Conservation (phyloP, 73 alveolate species). For the Tetrahymena elliotti region DNA sequence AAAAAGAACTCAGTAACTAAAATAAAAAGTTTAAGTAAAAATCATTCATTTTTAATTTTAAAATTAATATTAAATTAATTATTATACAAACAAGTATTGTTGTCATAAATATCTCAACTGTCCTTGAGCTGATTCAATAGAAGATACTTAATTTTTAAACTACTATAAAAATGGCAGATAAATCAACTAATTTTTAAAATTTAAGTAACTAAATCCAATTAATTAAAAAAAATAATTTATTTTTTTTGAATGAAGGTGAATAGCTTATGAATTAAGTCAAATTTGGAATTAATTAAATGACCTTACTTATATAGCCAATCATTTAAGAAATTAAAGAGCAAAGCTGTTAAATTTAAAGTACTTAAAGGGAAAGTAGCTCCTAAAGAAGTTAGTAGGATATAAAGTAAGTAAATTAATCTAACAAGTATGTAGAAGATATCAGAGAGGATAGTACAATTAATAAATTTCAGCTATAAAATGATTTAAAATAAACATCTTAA, state of each 20-base stretch:
- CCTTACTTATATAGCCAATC: not conserved
- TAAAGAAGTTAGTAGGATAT: not conserved
- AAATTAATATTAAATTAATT: too few relatives aligned
- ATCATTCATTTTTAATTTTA: too few relatives aligned
- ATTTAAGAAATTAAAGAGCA: not conserved
- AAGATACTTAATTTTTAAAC: not conserved
- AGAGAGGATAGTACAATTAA: not conserved
- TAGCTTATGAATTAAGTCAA: not conserved
- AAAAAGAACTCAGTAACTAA: not conserved
- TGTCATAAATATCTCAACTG: not conserved
- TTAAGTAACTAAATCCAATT: not conserved
- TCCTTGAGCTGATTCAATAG: not conserved
- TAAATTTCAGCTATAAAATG: not conserved
- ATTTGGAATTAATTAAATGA: not conserved
- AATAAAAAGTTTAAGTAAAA: not conserved
- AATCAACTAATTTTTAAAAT: not conserved
- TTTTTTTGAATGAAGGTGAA: too few relatives aligned
- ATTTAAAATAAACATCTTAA: not conserved
- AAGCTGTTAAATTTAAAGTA: not conserved
- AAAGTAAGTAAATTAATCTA: not conserved
- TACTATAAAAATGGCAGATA: not conserved
- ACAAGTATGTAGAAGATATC: not conserved
- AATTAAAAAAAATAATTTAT: too few relatives aligned
- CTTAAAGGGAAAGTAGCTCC: not conserved
- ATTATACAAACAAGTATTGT: not conserved